Evolutionary conservation across 2,329 filamentous ascomycete genomes (phyloP).

Genomic region (Fusarium mangiferae): DNA sequence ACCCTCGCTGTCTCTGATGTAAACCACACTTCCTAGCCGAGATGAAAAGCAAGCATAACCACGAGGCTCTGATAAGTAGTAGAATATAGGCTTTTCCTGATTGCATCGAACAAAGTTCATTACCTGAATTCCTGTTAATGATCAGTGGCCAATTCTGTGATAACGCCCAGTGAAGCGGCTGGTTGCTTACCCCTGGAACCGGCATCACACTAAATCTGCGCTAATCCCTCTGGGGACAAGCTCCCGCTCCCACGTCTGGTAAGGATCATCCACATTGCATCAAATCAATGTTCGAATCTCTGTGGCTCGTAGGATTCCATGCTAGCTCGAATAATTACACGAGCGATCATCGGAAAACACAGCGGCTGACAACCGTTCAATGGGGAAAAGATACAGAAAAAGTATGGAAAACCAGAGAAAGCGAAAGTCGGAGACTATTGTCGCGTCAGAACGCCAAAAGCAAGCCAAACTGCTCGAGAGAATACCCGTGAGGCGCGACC

Average conservation of each 20-base stretch:
- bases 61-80: neutral
- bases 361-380: neutral
- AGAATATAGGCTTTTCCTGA: neutral
- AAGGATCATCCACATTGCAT: slow-evolving; percentile 22
- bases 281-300: neutral
- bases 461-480: slow-evolving; percentile 10
- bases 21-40: neutral
- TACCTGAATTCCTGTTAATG: neutral
- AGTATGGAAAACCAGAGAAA: slow-evolving; percentile 44
- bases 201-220: neutral
- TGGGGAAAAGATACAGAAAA: neutral
- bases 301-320: slow-evolving; percentile 6
- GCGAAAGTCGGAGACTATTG: slow-evolving; percentile 38
- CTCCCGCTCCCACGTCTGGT: neutral
- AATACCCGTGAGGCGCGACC: slow-evolving; percentile 61
- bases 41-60: neutral
- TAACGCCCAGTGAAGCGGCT: neutral
- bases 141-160: slow-evolving; percentile 1
- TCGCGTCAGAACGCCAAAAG: slow-evolving; percentile 40
- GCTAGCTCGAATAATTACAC: neutral
- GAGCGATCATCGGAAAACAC: slow-evolving; percentile 7
- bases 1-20: neutral
- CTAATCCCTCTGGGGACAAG: slow-evolving; percentile 4
- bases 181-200: slow-evolving; percentile 22
- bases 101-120: neutral